Conservation (phyloP, 208 protist genomes). For the Wallacemonas rigidus region DNA sequence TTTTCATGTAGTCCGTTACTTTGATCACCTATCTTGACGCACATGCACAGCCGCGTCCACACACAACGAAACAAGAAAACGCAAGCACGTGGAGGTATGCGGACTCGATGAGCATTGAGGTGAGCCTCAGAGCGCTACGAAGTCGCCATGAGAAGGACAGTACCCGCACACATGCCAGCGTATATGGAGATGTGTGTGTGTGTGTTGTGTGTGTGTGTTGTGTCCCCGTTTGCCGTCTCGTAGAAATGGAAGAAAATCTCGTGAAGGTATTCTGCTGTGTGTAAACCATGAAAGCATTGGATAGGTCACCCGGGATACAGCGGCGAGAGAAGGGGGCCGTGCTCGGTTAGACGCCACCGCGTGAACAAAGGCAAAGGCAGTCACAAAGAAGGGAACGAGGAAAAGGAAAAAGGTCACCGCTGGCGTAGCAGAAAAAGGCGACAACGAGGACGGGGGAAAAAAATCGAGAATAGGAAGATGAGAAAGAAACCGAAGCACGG, state of each 20-base stretch:
- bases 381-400: slow-evolving; percentile 12
- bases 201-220: background rate
- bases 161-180: background rate
- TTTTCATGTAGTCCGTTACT: too few species aligned
- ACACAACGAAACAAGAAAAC: too few species aligned
- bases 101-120: too few species aligned
- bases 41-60: too few species aligned
- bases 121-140: too few species aligned
- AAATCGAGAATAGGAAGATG: slow-evolving; percentile 5
- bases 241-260: slow-evolving; percentile 22
- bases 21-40: too few species aligned
- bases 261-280: slow-evolving; percentile 11
- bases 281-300: slow-evolving; percentile 14
- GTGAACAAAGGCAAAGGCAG: slow-evolving; percentile 17
- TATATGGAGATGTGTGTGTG: slow-evolving; percentile 9
- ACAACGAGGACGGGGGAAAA: slow-evolving; percentile 6
- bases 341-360: slow-evolving; percentile 5
- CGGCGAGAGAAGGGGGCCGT: background rate
- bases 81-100: too few species aligned
- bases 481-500: slow-evolving; percentile 7
- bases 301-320: background rate
- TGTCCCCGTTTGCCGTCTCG: background rate
- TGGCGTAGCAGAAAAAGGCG: slow-evolving; percentile 5
- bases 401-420: slow-evolving; percentile 13
- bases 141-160: background rate